Evolutionary conservation across 768 basidiomycete species (phyloP), one percentile per base, ranked within the genome.

Genomic region (Tylopilus balloui): DNA sequence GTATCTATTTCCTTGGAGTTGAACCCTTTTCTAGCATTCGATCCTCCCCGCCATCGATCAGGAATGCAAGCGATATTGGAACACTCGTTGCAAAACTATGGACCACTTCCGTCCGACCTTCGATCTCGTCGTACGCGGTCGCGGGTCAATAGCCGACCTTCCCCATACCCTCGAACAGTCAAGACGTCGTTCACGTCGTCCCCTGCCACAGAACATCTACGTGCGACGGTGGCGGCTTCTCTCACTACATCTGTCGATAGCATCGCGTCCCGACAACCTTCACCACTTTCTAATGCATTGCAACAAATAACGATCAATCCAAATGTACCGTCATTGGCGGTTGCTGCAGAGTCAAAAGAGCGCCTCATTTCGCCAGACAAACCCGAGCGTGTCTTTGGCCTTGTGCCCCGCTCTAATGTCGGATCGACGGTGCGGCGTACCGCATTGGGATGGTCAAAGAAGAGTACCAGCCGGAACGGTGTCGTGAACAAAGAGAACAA

Each of bases 61-160:
- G 82, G 77, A 8, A 89, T 90, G 83, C 78, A 78, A 55, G 86
- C 86, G 0, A 69, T 91, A 47, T 71, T 90, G 1, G 78, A 86
- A 45, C 80, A 88, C 43, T 89, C 87, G 1, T 70, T 86, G 29
- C 75, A 86, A 65, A 85, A 72, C 45, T 90, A 78, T 44, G 79
- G 81, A 0, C 84, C 86, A 6, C 77, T 90, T n/a, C 82, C 88
- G 0, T 81, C 80, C 0, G 86, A 88, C 42, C 73, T 88, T 17
- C 78, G 81, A 6, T 75, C 76, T 21, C 80, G 73, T 43, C 81
- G 84, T 15, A 62, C 76, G 38, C 78, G 85, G 29, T 85, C 84
- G 1, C 77, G 86, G 13, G 87, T 82, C 0, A 75, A 78, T 24
- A 89, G 88, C 23, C 75, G 88, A 15, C 72, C 85, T 0, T 85